Percentiles rank a stretch among this genome's conserved stretches.
Evolutionary conservation across 352 stramenopile genomes (phyloP).

Genomic region (Pythium periplocum): DNA sequence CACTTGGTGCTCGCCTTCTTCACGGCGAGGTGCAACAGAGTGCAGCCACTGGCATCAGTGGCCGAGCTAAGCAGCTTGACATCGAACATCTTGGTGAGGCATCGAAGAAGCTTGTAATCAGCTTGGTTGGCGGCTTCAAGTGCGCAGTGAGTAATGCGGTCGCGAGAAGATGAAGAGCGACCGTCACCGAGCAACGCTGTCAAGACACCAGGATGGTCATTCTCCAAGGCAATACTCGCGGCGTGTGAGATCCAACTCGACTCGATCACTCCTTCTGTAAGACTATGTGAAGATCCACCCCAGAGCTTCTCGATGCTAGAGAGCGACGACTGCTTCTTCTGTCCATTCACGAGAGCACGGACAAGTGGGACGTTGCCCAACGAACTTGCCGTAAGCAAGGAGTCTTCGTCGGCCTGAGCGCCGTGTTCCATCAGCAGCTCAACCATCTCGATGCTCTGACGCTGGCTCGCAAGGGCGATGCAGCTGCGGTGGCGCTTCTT

Average conservation of each 20-base stretch:
- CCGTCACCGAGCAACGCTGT: conserved; percentile 46
- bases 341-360: conserved; percentile 25
- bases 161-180: conserved; percentile 21
- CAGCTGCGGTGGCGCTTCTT: conserved; percentile 44
- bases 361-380: conserved; percentile 38
- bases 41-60: conserved; percentile 37
- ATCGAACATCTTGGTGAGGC: conserved; percentile 42
- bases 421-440: conserved; percentile 61
- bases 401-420: conserved; percentile 52
- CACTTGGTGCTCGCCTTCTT: conserved; percentile 48
- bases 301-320: conserved; percentile 17
- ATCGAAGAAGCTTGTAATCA: conserved; percentile 51
- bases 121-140: conserved; percentile 39
- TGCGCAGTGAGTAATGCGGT: conserved; percentile 33
- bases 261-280: conserved; percentile 12
- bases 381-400: conserved; percentile 38
- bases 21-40: conserved; percentile 59
- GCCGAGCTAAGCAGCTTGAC: conserved; percentile 35
- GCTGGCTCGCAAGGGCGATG: conserved; percentile 44
- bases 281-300: not conserved
- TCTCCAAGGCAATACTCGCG: conserved; percentile 37
- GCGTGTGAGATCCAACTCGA: conserved; percentile 31
- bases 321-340: conserved; percentile 14
- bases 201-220: conserved; percentile 38
- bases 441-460: conserved; percentile 36